Evolutionary conservation across 2,329 filamentous ascomycete species (phyloP), one percentile per base, ranked within the genome.

Genomic region (Cladosporium sp.): DNA sequence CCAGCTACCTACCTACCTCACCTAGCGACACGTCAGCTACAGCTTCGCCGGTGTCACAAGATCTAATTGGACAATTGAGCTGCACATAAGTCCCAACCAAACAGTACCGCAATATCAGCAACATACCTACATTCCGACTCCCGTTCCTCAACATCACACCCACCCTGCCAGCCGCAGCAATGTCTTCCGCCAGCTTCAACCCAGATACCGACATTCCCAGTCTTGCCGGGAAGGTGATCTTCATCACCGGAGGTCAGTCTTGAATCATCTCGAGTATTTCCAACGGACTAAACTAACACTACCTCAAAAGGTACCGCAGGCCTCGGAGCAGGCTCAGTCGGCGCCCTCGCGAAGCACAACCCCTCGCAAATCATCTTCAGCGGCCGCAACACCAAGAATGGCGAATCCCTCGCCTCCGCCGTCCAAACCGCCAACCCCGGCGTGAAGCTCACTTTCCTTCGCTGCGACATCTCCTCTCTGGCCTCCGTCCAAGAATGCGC

Each of bases 321-420:
- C 34, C 68, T 74, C 7, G 72, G 71, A 34, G 51, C 48, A 53
- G 68, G 83, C 68, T 80, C 81, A 8, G 73, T 84, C 51, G 70
- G 79, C 39, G 78, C 82, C 63, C 77, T 86, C 51, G 81, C 81
- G 14, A 78, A 77, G 64, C 85, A 86, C 70, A 73, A 77, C 8
- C 84, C 85, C 1, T 75, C 77, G 0, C 81, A 85, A 63, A 82
- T 88, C 67, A 86, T 84, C 75, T 80, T 88, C 65, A 84, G 80
- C 14, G 84, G 70, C 1, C 66, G 74, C 49, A 71, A 83, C 3
- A 82, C 84, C 54, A 77, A 80, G 53, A 80, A 80, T 11, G 80
- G 77, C 23, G 76, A 80, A 10, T 77, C 80, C 16, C 81, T 85
- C 48, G 74, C 81, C 18, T 75, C 77, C 2, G 77, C 81, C 66